Evolutionary conservation across 2,329 filamentous ascomycete genomes (phyloP).

Genomic region (Cytospora leucostoma): DNA sequence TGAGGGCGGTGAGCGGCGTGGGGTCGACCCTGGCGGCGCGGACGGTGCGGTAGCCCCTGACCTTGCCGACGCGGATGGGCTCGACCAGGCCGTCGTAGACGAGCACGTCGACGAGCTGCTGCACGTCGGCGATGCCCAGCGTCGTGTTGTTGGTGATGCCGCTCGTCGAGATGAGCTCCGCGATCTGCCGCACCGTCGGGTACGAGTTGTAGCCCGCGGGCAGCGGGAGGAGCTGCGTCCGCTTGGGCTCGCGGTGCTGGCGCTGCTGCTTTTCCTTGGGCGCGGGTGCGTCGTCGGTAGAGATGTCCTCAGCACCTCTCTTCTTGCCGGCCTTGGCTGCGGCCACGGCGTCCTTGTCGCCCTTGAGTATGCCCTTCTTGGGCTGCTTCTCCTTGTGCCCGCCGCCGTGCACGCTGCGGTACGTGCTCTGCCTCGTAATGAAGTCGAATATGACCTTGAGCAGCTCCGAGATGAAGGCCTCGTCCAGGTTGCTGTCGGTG

Average conservation of each 20-base stretch:
- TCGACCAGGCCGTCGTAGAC: slow-evolving; percentile 87
- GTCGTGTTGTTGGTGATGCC: slow-evolving; percentile 73
- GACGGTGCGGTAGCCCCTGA: slow-evolving; percentile 55
- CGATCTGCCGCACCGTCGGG: slow-evolving; percentile 78
- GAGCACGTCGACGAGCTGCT: slow-evolving; percentile 84
- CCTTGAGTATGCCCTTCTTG: slow-evolving; percentile 58
- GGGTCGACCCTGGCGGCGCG: slow-evolving; percentile 48
- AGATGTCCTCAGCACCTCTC: slow-evolving; percentile 51
- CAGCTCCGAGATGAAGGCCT: slow-evolving; percentile 80
- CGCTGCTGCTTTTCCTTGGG: slow-evolving; percentile 22
- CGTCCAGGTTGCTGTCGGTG: slow-evolving; percentile 85
- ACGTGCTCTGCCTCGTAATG: slow-evolving; percentile 72
- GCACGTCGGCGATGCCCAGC: slow-evolving; percentile 72
- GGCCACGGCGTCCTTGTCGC: slow-evolving; percentile 33
- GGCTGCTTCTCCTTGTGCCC: slow-evolving; percentile 46
- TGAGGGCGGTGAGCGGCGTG: slow-evolving; percentile 33
- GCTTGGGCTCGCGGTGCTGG: slow-evolving; percentile 29
- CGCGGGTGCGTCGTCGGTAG: slow-evolving; percentile 39
- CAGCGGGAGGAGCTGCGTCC: slow-evolving; percentile 51
- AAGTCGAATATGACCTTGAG: slow-evolving; percentile 72
- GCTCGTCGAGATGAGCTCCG: slow-evolving; percentile 68
- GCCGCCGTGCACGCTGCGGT: slow-evolving; percentile 46
- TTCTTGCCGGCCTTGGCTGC: slow-evolving; percentile 48
- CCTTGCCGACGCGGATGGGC: slow-evolving; percentile 52
- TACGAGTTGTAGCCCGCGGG: slow-evolving; percentile 74